A percentile compares a stretch with the other conserved stretches of the same genome.
phyloP scores from a whole-genome alignment of 2,329 filamentous ascomycete genomes.

The Endoconidiophora polonica region DNA sequence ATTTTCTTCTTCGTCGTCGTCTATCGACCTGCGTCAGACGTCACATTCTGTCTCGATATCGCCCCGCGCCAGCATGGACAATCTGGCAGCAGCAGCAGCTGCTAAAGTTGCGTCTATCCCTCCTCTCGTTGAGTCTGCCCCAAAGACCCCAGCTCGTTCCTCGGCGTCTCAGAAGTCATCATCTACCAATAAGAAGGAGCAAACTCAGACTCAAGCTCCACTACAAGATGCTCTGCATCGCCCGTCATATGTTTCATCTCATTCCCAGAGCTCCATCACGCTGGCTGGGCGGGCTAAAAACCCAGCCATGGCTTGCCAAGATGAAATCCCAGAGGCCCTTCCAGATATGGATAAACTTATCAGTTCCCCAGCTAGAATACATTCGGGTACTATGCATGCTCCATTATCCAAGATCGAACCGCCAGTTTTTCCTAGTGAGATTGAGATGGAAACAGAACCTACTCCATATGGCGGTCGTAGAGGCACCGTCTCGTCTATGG shows the following conservation, averaged over 20 bases:
- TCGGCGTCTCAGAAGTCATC: neutral
- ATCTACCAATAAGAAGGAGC: neutral
- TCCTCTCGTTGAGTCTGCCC: neutral
- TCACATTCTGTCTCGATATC: conserved; percentile 6
- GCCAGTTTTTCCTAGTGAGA: conserved; percentile 10
- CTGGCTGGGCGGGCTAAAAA: neutral
- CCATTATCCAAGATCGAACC: conserved; percentile 5
- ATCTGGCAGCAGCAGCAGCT: conserved; percentile 5
- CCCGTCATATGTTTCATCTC: neutral
- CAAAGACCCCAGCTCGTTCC: conserved; percentile 3
- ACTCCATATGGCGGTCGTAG: conserved; percentile 11
- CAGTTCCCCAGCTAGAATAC: conserved; percentile 1
- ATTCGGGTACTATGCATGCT: neutral
- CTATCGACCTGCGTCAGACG: conserved; percentile 1
- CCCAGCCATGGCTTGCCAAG: neutral
- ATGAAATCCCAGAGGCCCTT: neutral
- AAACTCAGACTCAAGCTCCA: neutral
- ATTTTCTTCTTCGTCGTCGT: conserved; percentile 3
- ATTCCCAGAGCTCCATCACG: neutral
- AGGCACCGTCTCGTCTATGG: conserved; percentile 11
- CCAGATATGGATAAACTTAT: conserved; percentile 4
- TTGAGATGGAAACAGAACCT: conserved; percentile 9
- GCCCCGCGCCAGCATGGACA: conserved; percentile 5
- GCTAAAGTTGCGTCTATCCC: neutral
- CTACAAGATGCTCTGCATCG: neutral